Percentiles rank a stretch among this genome's conserved stretches.
Conservation (phyloP, 2,329 filamentous ascomycete genomes). For the Alternaria triticina region DNA sequence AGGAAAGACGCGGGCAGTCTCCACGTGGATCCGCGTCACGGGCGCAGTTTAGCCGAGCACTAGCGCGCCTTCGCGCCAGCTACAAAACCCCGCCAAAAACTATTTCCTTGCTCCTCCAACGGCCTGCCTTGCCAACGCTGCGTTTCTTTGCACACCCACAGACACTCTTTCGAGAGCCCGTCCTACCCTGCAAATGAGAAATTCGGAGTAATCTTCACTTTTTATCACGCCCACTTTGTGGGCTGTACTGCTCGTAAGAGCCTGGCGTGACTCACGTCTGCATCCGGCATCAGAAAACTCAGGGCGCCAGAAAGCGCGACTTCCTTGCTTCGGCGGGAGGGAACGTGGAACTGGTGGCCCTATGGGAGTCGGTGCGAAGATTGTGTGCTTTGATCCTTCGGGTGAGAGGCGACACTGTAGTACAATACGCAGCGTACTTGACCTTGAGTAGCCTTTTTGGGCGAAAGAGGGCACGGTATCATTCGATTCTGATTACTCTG, state of each 20-base stretch:
- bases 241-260: conserved; percentile 78
- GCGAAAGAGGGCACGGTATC: conserved; percentile 60
- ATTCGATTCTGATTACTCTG: conserved; percentile 96
- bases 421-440: conserved; percentile 90
- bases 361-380: conserved; percentile 96
- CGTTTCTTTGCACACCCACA: conserved; percentile 93
- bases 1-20: background rate
- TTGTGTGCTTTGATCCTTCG: conserved; percentile 70
- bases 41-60: conserved; percentile 18
- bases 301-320: conserved; percentile 58
- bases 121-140: conserved; percentile 88
- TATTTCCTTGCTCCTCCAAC: conserved; percentile 60
- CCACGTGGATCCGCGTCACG: conserved; percentile 5
- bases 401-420: conserved; percentile 74
- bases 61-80: conserved; percentile 30
- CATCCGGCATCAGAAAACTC: conserved; percentile 89
- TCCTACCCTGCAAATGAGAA: conserved; percentile 81
- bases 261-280: conserved; percentile 84
- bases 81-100: conserved; percentile 46
- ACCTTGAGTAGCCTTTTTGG: conserved; percentile 47
- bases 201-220: conserved; percentile 96
- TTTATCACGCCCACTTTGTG: conserved; percentile 50
- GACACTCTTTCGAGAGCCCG: conserved; percentile 47
- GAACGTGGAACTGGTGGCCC: conserved; percentile 56
- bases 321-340: conserved; percentile 27